Conservation (phyloP, 768 basidiomycete species). For the Amyloporia xantha region DNA sequence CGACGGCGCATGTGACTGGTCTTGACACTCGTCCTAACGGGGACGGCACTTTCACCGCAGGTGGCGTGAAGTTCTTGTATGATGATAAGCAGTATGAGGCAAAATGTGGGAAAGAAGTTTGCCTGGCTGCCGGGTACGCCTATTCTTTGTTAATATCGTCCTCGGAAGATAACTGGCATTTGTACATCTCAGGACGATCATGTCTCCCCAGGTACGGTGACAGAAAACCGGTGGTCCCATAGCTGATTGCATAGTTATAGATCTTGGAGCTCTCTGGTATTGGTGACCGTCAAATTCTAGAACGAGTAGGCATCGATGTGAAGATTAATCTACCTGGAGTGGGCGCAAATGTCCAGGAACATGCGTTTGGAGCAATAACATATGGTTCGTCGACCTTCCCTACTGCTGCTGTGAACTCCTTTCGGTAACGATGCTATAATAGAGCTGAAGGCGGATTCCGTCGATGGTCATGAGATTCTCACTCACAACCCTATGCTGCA, state of each 20-base stretch:
- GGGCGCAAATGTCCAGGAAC: slow-evolving; percentile 46
- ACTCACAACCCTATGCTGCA: slow-evolving; percentile 16
- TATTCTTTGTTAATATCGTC: neutral
- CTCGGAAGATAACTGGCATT: neutral
- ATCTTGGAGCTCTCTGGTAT: slow-evolving; percentile 49
- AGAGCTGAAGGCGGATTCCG: slow-evolving; percentile 10
- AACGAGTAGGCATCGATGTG: slow-evolving; percentile 39
- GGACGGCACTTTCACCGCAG: slow-evolving; percentile 21
- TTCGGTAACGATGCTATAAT: neutral
- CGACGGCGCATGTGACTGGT: neutral
- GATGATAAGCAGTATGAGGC: slow-evolving; percentile 22
- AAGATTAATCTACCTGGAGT: slow-evolving; percentile 68
- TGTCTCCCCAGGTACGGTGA: slow-evolving; percentile 4
- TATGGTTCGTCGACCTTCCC: slow-evolving; percentile 1
- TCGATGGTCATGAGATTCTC: slow-evolving; percentile 4
- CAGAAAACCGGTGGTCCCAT: neutral
- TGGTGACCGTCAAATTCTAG: slow-evolving; percentile 44
- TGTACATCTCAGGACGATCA: neutral
- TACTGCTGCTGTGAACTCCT: neutral
- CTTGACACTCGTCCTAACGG: neutral
- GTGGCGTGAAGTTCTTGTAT: slow-evolving; percentile 30
- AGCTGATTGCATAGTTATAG: neutral
- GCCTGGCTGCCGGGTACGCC: slow-evolving; percentile 30
- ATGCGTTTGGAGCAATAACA: slow-evolving; percentile 4
- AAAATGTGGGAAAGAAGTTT: slow-evolving; percentile 36